Evolutionary conservation across 495 filamentous ascomycete genomes (phyloP).

Genomic region (Chaetomium cochliodes): DNA sequence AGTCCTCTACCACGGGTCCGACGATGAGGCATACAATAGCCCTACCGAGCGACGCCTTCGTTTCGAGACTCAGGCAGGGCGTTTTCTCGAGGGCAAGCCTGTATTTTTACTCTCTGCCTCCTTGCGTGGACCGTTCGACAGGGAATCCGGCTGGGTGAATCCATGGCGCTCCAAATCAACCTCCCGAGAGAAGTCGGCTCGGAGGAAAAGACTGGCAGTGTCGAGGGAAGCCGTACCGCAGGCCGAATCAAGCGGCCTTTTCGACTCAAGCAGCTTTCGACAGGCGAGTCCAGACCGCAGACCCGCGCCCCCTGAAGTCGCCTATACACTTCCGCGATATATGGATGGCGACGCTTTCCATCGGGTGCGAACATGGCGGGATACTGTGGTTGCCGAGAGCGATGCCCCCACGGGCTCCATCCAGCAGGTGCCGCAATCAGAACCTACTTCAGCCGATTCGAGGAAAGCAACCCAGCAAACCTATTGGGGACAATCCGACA

Average conservation of each 20-base stretch:
- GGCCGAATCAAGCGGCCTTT: constrained; percentile 12
- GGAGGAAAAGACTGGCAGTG: constrained; percentile 5
- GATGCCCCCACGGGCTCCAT: neutral
- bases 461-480: constrained; percentile 13
- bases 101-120: constrained; percentile 61
- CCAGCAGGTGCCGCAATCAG: neutral
- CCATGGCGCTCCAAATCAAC: constrained; percentile 52
- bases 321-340: constrained; percentile 1
- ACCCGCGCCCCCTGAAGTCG: constrained; percentile 12
- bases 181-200: neutral
- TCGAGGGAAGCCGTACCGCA: constrained; percentile 2
- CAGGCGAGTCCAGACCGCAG: constrained; percentile 35
- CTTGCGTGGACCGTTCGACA: constrained; percentile 62
- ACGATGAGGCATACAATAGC: constrained; percentile 53
- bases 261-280: constrained; percentile 29
- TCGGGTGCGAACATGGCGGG: constrained; percentile 26
- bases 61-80: constrained; percentile 58
- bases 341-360: constrained; percentile 17
- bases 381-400: constrained; percentile 16
- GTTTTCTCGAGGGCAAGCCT: constrained; percentile 58
- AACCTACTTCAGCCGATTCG: constrained; percentile 16
- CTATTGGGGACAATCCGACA: neutral
- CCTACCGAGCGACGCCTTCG: constrained; percentile 54
- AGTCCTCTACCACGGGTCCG: constrained; percentile 54
- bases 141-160: constrained; percentile 57